These are phyloP conservation scores for Macrotyloma uniflorum DNA, from an alignment of 306 rosid species.

Conservation along the genomic window DNA sequence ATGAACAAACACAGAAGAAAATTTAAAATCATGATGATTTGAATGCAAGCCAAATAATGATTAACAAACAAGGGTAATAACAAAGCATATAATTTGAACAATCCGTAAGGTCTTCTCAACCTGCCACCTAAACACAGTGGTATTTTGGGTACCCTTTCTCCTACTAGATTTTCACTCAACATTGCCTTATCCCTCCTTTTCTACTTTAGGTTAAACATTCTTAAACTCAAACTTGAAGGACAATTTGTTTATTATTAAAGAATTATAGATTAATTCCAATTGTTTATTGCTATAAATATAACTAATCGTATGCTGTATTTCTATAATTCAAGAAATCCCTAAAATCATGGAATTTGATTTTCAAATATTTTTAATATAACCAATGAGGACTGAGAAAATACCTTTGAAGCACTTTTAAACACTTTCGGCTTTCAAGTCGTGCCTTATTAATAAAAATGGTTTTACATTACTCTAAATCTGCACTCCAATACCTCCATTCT, in stretches of 20 bases:
- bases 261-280: conserved; percentile 2
- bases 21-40: conserved; percentile 2
- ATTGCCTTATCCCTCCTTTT: conserved; percentile 16
- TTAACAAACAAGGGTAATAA: not conserved
- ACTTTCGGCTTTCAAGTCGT: not conserved
- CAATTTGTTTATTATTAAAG: conserved; percentile 16
- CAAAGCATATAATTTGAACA: not conserved
- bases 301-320: not conserved
- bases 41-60: conserved; percentile 26
- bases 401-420: not conserved
- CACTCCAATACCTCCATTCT: not conserved
- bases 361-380: not conserved
- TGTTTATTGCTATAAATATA: conserved; percentile 1
- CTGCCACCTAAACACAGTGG: not conserved
- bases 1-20: not conserved
- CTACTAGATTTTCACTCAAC: conserved; percentile 4
- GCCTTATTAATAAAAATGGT: not conserved
- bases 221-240: conserved; percentile 22
- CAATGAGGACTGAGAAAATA: conserved; percentile 14
- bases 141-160: conserved; percentile 1
- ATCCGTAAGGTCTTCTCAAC: conserved; percentile 4
- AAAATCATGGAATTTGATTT: conserved; percentile 5
- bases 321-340: conserved; percentile 1
- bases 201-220: conserved; percentile 28
- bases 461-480: conserved; percentile 1